Conservation (phyloP, 805 yeast species). For the Alloascoidea hylecoeti region DNA sequence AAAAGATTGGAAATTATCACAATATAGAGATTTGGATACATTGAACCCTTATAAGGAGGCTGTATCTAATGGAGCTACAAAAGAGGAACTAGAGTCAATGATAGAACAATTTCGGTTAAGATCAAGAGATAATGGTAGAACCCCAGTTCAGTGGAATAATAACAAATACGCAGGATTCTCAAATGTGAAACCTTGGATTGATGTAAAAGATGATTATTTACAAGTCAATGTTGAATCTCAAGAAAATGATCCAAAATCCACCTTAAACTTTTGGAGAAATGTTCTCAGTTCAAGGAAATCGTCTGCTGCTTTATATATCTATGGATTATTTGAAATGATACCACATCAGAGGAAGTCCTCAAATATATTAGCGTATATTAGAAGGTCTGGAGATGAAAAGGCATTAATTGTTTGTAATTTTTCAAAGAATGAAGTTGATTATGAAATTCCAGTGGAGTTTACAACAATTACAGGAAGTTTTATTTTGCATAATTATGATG, state of each 20-base stretch:
- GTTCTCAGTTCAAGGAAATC: slow-evolving; percentile 28
- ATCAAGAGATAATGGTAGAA: slow-evolving; percentile 32
- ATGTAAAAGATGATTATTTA: slow-evolving; percentile 32
- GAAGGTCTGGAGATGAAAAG: slow-evolving; percentile 18
- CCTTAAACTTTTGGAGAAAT: slow-evolving; percentile 29
- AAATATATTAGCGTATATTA: slow-evolving; percentile 26
- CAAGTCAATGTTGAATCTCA: slow-evolving; percentile 35
- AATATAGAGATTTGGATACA: slow-evolving; percentile 32
- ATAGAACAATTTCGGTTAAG: background rate
- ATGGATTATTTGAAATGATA: slow-evolving; percentile 29
- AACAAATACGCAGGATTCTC: slow-evolving; percentile 27
- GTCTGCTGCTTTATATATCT: slow-evolving; percentile 26
- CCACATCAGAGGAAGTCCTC: slow-evolving; percentile 29
- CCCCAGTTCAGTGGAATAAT: slow-evolving; percentile 37
- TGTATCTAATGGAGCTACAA: slow-evolving; percentile 6
- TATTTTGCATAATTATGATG: slow-evolving; percentile 6
- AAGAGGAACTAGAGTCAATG: slow-evolving; percentile 7
- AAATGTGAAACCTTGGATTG: slow-evolving; percentile 37
- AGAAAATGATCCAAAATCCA: slow-evolving; percentile 28
- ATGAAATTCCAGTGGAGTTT: slow-evolving; percentile 16
- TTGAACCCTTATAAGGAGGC: slow-evolving; percentile 24
- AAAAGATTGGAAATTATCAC: slow-evolving; percentile 26
- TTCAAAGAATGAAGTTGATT: slow-evolving; percentile 18
- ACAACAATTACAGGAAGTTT: too few species aligned
- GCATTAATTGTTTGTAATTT: slow-evolving; percentile 30